Conservation (phyloP, 2,329 filamentous ascomycete species). For the Scedosporium boydii region DNA sequence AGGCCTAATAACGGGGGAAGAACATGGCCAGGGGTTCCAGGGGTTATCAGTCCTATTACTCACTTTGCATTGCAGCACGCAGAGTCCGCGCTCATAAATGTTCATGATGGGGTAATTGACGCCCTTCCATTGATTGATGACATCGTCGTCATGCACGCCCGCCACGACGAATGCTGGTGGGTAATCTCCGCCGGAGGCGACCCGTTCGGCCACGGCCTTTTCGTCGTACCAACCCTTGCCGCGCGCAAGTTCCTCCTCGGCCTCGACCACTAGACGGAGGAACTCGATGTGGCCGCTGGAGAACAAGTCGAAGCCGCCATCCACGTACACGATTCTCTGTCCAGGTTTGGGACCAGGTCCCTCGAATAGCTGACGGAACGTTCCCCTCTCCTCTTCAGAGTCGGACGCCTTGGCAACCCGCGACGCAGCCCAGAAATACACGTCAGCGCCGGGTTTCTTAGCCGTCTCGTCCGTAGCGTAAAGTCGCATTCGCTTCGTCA, state of each 20-base stretch:
- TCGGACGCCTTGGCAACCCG: slow-evolving; percentile 32
- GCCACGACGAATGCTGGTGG: slow-evolving; percentile 80
- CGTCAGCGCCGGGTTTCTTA: slow-evolving; percentile 65
- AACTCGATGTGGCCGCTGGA: slow-evolving; percentile 97
- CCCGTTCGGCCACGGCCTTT: slow-evolving; percentile 51
- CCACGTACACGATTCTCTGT: slow-evolving; percentile 86
- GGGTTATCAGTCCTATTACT: slow-evolving; percentile 16
- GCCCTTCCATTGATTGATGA: slow-evolving; percentile 95
- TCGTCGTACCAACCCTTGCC: slow-evolving; percentile 66
- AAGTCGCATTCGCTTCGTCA: slow-evolving; percentile 68
- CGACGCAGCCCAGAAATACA: slow-evolving; percentile 71
- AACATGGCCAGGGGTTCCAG: not conserved
- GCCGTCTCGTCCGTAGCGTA: slow-evolving; percentile 86
- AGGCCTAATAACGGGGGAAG: not conserved
- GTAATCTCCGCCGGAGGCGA: slow-evolving; percentile 60
- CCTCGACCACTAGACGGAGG: slow-evolving; percentile 62
- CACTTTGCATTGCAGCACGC: slow-evolving; percentile 89
- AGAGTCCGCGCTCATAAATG: slow-evolving; percentile 90
- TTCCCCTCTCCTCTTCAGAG: slow-evolving; percentile 47
- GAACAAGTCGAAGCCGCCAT: slow-evolving; percentile 94
- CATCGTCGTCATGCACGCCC: slow-evolving; percentile 86
- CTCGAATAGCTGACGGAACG: slow-evolving; percentile 57
- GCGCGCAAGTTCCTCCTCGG: slow-evolving; percentile 61
- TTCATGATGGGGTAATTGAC: slow-evolving; percentile 99
- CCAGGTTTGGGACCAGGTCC: slow-evolving; percentile 65